These are phyloP conservation scores for Kwoniella bestiolae DNA, from an alignment of 768 basidiomycete genomes.

Conservation along the genomic window DNA sequence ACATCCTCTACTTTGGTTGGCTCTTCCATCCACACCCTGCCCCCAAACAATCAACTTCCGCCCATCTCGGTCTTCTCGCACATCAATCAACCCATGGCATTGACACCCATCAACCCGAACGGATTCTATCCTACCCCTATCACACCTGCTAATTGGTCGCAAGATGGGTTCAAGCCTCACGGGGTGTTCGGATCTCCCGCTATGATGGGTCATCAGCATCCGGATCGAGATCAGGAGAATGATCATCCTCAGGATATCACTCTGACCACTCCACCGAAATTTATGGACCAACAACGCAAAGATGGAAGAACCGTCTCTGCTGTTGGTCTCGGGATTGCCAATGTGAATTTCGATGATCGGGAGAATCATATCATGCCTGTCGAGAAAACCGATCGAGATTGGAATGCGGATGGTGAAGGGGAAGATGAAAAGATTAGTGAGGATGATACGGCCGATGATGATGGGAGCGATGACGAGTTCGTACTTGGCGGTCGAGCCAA, in stretches of 20 bases:
- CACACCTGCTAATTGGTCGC: slow-evolving; percentile 30
- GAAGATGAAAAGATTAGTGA: slow-evolving; percentile 1
- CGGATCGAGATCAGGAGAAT: slow-evolving; percentile 20
- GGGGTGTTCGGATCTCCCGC: slow-evolving; percentile 2
- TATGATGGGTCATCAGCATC: slow-evolving; percentile 3
- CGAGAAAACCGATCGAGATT: slow-evolving; percentile 11
- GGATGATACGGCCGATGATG: slow-evolving; percentile 13
- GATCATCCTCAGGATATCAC: slow-evolving; percentile 35
- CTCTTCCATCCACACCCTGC: slow-evolving; percentile 10
- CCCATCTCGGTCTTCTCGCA: slow-evolving; percentile 17
- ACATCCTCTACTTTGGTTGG: slow-evolving; percentile 21
- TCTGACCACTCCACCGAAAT: slow-evolving; percentile 38
- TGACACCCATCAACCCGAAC: slow-evolving; percentile 29
- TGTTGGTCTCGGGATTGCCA: slow-evolving; percentile 50
- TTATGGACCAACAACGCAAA: slow-evolving; percentile 5
- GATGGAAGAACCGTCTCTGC: slow-evolving; percentile 21
- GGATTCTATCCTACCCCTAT: slow-evolving; percentile 34
- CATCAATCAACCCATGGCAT: slow-evolving; percentile 4
- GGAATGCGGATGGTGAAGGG: slow-evolving; percentile 1
- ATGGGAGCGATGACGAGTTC: slow-evolving; percentile 10
- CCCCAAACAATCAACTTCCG: neutral
- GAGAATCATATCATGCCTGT: neutral
- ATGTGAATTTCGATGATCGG: slow-evolving; percentile 40
- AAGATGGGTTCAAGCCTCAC: slow-evolving; percentile 22
- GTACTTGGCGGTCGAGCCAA: slow-evolving; percentile 7